Evolutionary conservation across 2,329 filamentous ascomycete species (phyloP).

Genomic region (Neonectria sp.): DNA sequence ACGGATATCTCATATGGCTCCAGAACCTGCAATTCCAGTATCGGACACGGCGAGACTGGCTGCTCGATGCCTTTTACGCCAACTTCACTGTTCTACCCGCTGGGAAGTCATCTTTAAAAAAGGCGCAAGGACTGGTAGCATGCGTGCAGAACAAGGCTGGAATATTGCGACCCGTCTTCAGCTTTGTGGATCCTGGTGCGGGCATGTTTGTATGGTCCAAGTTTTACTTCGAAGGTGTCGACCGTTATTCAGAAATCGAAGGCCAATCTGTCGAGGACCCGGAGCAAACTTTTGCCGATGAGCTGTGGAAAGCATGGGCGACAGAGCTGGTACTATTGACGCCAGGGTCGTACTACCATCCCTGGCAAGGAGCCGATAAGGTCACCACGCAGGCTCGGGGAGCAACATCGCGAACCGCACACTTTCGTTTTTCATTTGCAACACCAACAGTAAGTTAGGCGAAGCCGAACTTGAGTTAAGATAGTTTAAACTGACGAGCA

Average conservation of each 20-base stretch:
- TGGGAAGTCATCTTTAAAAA: slow-evolving; percentile 31
- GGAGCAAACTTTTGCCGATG: slow-evolving; percentile 43
- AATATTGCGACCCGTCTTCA: slow-evolving; percentile 44
- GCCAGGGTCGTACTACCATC: slow-evolving; percentile 51
- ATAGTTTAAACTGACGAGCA: not conserved
- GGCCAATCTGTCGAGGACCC: slow-evolving; percentile 31
- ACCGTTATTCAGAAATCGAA: slow-evolving; percentile 43
- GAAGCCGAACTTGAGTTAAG: not conserved
- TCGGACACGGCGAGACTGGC: slow-evolving; percentile 74
- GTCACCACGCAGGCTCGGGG: slow-evolving; percentile 43
- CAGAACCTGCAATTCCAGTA: slow-evolving; percentile 79
- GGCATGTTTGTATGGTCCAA: slow-evolving; percentile 54
- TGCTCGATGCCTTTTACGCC: slow-evolving; percentile 68
- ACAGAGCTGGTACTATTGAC: slow-evolving; percentile 46
- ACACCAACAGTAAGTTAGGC: slow-evolving; percentile 45
- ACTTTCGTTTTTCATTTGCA: slow-evolving; percentile 50
- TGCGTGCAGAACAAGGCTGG: slow-evolving; percentile 22
- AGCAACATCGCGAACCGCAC: slow-evolving; percentile 40
- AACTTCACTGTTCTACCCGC: slow-evolving; percentile 41
- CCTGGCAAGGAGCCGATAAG: slow-evolving; percentile 49
- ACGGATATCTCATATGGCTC: slow-evolving; percentile 82
- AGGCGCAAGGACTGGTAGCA: slow-evolving; percentile 41
- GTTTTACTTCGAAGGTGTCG: slow-evolving; percentile 45
- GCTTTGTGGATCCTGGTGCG: slow-evolving; percentile 47
- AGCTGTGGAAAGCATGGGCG: slow-evolving; percentile 40